Conservation (phyloP, 768 basidiomycete species). For the Vararia minispora region DNA sequence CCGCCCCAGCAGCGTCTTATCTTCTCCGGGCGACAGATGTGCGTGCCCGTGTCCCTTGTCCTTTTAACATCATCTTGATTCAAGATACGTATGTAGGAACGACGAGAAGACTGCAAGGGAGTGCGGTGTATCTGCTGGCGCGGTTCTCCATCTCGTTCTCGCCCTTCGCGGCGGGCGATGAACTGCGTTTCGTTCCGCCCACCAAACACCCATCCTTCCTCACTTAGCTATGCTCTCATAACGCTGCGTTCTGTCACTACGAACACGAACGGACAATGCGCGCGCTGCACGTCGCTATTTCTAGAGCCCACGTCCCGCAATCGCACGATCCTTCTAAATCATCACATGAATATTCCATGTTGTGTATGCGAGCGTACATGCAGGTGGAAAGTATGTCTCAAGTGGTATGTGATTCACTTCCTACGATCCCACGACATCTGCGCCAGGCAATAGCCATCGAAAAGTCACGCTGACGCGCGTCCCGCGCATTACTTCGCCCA, state of each 20-base stretch:
- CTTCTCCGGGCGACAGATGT: slow-evolving; percentile 91
- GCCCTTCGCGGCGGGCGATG: slow-evolving; percentile 84
- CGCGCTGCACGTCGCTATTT: no score
- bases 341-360: no score
- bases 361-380: no score
- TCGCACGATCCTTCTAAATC: no score
- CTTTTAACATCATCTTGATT: not conserved
- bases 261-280: no score
- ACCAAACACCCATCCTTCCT: no score
- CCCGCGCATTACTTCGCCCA: slow-evolving; percentile 25
- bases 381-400: no score
- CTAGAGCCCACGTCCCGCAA: no score
- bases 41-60: slow-evolving; percentile 19
- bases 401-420: no score
- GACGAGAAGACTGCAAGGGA: slow-evolving; percentile 89
- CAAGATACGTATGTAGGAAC: slow-evolving; percentile 35
- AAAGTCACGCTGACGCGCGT: slow-evolving; percentile 74
- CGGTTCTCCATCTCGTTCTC: slow-evolving; percentile 88
- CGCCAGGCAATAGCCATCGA: slow-evolving; percentile 78
- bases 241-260: not conserved
- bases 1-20: slow-evolving; percentile 94
- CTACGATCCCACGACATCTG: slow-evolving; percentile 70
- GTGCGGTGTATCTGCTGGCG: slow-evolving; percentile 73
- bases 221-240: slow-evolving; percentile 11
- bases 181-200: slow-evolving; percentile 15